Conservation (phyloP, 148 eudicot genomes). For the Linanthus parryae region DNA sequence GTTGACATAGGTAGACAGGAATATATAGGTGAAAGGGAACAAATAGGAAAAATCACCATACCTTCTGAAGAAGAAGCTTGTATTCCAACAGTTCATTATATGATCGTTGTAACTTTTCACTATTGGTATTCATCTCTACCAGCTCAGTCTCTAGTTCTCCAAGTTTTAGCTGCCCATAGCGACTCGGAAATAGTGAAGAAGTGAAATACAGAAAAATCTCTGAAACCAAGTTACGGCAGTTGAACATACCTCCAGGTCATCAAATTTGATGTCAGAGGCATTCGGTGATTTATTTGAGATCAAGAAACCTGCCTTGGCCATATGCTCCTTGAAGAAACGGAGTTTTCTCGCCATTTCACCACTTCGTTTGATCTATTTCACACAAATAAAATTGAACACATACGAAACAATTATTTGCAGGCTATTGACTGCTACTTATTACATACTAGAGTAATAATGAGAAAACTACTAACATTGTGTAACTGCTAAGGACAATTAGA, state of each 20-base stretch:
- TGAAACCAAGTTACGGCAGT: background rate
- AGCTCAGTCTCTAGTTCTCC: constrained; percentile 65
- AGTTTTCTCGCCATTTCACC: constrained; percentile 81
- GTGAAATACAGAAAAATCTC: background rate
- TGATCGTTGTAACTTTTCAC: constrained; percentile 57
- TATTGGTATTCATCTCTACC: constrained; percentile 65
- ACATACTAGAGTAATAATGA: background rate
- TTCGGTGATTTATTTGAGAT: constrained; percentile 38
- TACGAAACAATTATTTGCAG: background rate
- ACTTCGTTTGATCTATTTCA: constrained; percentile 62
- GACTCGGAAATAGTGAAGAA: background rate
- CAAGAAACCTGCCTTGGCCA: constrained; percentile 54
- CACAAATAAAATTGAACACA: background rate
- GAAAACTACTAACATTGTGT: background rate
- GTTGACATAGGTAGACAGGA: too few relatives aligned
- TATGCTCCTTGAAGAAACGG: constrained; percentile 64
- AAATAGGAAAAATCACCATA: constrained; percentile 10
- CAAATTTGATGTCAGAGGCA: constrained; percentile 35
- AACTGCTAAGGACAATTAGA: background rate
- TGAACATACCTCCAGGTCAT: constrained; percentile 61
- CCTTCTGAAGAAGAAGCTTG: constrained; percentile 75
- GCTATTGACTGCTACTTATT: background rate
- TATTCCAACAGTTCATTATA: constrained; percentile 74
- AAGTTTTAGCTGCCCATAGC: constrained; percentile 46
- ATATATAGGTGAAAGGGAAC: too few relatives aligned